These are phyloP conservation scores for Ceratocystis colombiana DNA, from an alignment of 2,329 filamentous ascomycete species.

Conservation along the genomic window DNA sequence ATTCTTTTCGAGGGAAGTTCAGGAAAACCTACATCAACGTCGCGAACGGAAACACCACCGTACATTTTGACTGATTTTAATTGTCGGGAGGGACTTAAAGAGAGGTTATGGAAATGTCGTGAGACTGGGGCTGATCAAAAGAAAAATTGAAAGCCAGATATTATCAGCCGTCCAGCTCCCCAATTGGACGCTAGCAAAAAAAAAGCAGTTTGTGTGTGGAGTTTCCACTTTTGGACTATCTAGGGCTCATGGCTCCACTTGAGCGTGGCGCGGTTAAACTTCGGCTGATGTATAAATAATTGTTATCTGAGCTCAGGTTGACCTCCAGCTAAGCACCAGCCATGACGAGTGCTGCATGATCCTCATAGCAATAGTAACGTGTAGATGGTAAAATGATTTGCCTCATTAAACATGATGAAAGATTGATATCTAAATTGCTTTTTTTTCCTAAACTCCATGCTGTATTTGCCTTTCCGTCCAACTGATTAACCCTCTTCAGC, in stretches of 20 bases:
- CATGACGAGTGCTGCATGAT: not conserved
- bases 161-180: slow-evolving; percentile 13
- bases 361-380: not conserved
- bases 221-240: not conserved
- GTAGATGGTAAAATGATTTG: not conserved
- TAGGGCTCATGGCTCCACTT: slow-evolving; percentile 21
- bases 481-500: slow-evolving; percentile 53
- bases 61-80: slow-evolving; percentile 58
- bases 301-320: not conserved
- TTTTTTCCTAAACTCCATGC: slow-evolving; percentile 10
- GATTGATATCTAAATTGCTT: slow-evolving; percentile 9
- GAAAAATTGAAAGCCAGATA: slow-evolving; percentile 16
- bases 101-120: slow-evolving; percentile 19
- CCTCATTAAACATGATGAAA: slow-evolving; percentile 6
- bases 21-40: slow-evolving; percentile 62
- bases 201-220: slow-evolving; percentile 18
- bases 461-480: not conserved
- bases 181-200: not conserved
- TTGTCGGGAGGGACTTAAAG: slow-evolving; percentile 26
- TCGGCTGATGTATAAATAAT: not conserved
- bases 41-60: slow-evolving; percentile 70
- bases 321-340: no score
- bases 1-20: slow-evolving; percentile 16
- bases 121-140: slow-evolving; percentile 17
- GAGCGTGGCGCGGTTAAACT: slow-evolving; percentile 3